phyloP scores from a whole-genome alignment of 2,329 filamentous ascomycete species.

The Verticillium longisporum region DNA sequence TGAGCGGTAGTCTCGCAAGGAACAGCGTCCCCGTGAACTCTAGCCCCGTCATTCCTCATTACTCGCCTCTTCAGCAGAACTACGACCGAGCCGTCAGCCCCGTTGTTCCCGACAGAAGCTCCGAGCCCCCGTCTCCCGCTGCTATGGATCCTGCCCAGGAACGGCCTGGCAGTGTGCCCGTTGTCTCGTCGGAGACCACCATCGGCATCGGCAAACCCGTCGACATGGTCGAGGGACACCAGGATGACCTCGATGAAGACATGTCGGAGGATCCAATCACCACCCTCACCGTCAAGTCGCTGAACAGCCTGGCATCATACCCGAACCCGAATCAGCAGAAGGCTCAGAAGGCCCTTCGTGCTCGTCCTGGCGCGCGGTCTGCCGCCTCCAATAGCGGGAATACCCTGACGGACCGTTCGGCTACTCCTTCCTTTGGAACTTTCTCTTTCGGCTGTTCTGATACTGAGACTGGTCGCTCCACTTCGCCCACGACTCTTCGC shows the following conservation, averaged over 20 bases:
- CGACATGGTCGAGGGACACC: slow-evolving; percentile 8
- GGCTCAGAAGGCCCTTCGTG: slow-evolving; percentile 37
- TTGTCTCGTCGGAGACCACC: slow-evolving; percentile 9
- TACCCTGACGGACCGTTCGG: slow-evolving; percentile 10
- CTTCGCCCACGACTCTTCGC: slow-evolving; percentile 1
- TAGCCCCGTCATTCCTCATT: slow-evolving; percentile 22
- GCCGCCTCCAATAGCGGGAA: slow-evolving; percentile 11
- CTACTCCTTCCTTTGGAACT: slow-evolving; percentile 2
- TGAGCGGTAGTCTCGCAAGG: background rate
- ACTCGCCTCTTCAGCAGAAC: slow-evolving; percentile 48
- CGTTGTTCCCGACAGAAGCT: background rate
- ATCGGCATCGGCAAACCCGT: slow-evolving; percentile 17
- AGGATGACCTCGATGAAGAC: slow-evolving; percentile 13
- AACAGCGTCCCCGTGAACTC: background rate
- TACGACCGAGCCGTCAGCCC: slow-evolving; percentile 44
- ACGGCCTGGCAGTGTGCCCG: slow-evolving; percentile 18
- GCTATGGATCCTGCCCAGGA: slow-evolving; percentile 16
- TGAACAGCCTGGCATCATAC: slow-evolving; percentile 49
- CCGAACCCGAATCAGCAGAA: slow-evolving; percentile 46
- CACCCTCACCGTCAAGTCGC: slow-evolving; percentile 37
- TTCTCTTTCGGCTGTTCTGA: slow-evolving; percentile 1
- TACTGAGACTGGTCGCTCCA: background rate
- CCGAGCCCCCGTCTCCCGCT: background rate
- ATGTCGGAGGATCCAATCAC: slow-evolving; percentile 21
- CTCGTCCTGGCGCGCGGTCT: slow-evolving; percentile 12